Evolutionary conservation across 1,284 basidiomycete genomes (phyloP), one percentile per base, ranked within the genome.

Genomic region (Ustilago lituana): DNA sequence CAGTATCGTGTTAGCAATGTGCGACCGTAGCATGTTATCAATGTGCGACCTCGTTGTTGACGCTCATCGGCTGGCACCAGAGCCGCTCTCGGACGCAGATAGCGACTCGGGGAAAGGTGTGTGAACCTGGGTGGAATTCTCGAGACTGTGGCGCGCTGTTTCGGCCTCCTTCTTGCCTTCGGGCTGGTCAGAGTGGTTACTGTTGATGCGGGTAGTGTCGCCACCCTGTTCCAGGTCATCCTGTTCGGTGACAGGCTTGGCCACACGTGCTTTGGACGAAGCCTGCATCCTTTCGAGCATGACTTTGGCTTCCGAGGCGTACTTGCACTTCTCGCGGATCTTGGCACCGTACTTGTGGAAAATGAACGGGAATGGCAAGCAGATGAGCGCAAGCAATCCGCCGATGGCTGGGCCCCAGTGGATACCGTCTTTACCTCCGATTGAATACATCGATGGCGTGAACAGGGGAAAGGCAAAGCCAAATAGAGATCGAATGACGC

Each of bases 351-450:
- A 86, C 58, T 82, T 83, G 67, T 80, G 82, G 81, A 82, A 36
- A 81, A 79, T 14, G 80, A 65, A 80, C 85, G 91, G 91, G 36
- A 92, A 82, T 0, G 91, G 91, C 0, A 87, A 85, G 86, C 90
- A 87, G 19, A 89, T 63, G 10, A 88, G 85, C 45, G 88, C 86
- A 23, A 93, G 79, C 5, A 90, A 88, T 0, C 88, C 91, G 9
- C 91, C 82, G 17, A 93, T 84, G 15, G 88, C 89, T 0, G 89
- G 89, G 1, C 90, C 90, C 8, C 91, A 91, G 0, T 90, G 89
- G 0, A 89, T 88, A 2, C 90, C 89, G 10, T 92, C 80, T 17
- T 75, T 83, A 22, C 61, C 66, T 24, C 56, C 71, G 35, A 69
- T 61, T 9, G 82, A 57, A 77, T 85, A 87, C 86, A 87, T 86